Percentiles rank a stretch among this genome's conserved stretches.
phyloP scores from a whole-genome alignment of 176 grass and related monocot genomes.

The Oryza meridionalis region DNA sequence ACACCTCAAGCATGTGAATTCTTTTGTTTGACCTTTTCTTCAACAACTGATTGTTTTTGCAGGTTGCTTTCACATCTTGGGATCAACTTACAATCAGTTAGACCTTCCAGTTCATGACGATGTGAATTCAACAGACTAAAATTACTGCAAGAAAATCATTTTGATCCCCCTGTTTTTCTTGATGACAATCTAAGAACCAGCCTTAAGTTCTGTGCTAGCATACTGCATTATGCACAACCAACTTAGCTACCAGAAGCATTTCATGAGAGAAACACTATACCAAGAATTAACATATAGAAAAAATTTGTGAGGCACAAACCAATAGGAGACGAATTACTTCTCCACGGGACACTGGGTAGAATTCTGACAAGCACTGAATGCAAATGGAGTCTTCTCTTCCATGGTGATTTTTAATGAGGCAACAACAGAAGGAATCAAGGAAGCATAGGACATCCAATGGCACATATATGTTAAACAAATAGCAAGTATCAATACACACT shows the following conservation, averaged over 20 bases:
- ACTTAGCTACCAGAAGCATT: neutral
- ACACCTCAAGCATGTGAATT: slow-evolving; percentile 16
- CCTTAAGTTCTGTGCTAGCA: neutral
- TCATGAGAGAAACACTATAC: neutral
- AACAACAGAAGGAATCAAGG: slow-evolving; percentile 8
- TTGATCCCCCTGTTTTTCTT: neutral
- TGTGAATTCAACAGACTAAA: neutral
- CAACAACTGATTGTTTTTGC: neutral
- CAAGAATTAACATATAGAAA: neutral
- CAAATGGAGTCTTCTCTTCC: slow-evolving; percentile 18
- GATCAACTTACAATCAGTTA: neutral
- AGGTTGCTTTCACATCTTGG: slow-evolving; percentile 19
- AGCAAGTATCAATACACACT: neutral
- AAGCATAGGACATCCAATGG: slow-evolving; percentile 17
- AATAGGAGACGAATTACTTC: neutral
- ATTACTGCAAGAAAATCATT: neutral
- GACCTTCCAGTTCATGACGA: neutral
- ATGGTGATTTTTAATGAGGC: neutral
- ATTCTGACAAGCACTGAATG: neutral
- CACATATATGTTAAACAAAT: neutral
- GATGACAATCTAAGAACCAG: neutral
- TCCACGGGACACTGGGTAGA: neutral
- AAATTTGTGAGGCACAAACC: neutral
- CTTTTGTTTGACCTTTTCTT: slow-evolving; percentile 27
- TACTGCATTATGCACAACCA: neutral